Conservation (phyloP, 73 alveolate genomes). For the Symbiodinium natans region DNA sequence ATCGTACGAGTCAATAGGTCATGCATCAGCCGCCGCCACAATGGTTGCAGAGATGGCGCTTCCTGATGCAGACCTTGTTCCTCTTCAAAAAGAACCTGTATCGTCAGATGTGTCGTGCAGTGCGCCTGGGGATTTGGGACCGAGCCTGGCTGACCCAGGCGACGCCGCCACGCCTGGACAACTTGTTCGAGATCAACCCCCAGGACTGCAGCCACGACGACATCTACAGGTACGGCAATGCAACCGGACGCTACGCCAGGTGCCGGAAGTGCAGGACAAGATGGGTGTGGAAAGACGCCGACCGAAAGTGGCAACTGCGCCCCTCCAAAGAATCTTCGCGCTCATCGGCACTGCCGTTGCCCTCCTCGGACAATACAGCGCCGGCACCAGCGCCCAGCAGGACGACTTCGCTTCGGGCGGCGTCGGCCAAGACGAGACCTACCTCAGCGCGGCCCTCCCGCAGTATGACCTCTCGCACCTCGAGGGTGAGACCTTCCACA, state of each 20-base stretch:
- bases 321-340: neutral
- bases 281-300: neutral
- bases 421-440: neutral
- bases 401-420: neutral
- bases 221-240: neutral
- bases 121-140: neutral
- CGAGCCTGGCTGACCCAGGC: neutral
- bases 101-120: neutral
- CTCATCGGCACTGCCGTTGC: conserved; percentile 12
- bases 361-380: neutral
- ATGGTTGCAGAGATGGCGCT: neutral
- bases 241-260: neutral
- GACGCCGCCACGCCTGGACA: neutral
- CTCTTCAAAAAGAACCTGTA: neutral
- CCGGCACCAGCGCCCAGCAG: neutral
- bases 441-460: neutral
- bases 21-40: neutral
- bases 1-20: neutral
- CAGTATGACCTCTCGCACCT: neutral
- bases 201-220: neutral
- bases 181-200: neutral
- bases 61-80: neutral
- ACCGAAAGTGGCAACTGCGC: neutral
- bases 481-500: neutral
- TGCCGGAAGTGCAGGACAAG: neutral